Percentiles rank a stretch among this genome's conserved stretches.
These are phyloP conservation scores for Westerdykella aurantiaca DNA, from an alignment of 2,329 filamentous ascomycete species.

Conservation along the genomic window DNA sequence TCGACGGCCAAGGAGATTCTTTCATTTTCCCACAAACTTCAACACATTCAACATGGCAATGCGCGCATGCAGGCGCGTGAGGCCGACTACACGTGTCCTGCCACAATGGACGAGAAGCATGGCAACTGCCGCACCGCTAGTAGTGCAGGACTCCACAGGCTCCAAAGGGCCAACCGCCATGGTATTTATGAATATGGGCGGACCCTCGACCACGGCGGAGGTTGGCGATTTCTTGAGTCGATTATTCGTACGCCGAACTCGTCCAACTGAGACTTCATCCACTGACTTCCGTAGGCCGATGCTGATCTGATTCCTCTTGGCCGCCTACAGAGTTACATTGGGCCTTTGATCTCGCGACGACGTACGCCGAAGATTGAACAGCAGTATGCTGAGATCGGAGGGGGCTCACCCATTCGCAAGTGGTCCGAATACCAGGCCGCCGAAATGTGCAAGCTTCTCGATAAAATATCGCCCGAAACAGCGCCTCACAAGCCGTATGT, in stretches of 20 bases:
- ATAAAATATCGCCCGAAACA: constrained; percentile 83
- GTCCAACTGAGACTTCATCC: not conserved
- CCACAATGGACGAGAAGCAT: constrained; percentile 35
- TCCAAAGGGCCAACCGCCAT: constrained; percentile 86
- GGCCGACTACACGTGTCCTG: constrained; percentile 21
- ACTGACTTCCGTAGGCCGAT: constrained; percentile 60
- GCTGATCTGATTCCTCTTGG: constrained; percentile 94
- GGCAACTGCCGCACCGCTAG: constrained; percentile 58
- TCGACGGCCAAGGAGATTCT: not conserved
- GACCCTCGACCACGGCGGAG: constrained; percentile 80
- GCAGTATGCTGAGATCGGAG: constrained; percentile 91
- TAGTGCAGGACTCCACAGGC: constrained; percentile 68
- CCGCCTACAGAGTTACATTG: constrained; percentile 82
- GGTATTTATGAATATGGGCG: constrained; percentile 99
- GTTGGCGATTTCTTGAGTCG: constrained; percentile 85
- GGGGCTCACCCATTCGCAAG: constrained; percentile 94
- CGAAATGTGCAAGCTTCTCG: constrained; percentile 97
- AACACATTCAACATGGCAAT: constrained; percentile 35
- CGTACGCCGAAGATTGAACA: constrained; percentile 95
- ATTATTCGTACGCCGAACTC: constrained; percentile 66
- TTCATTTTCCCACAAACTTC: constrained; percentile 2
- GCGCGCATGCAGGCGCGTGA: constrained; percentile 30
- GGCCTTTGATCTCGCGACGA: constrained; percentile 76
- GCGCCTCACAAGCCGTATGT: constrained; percentile 97
- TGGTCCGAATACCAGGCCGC: constrained; percentile 93